Conservation (phyloP, 176 grass and related monocot species). For the Oryza nivara region DNA sequence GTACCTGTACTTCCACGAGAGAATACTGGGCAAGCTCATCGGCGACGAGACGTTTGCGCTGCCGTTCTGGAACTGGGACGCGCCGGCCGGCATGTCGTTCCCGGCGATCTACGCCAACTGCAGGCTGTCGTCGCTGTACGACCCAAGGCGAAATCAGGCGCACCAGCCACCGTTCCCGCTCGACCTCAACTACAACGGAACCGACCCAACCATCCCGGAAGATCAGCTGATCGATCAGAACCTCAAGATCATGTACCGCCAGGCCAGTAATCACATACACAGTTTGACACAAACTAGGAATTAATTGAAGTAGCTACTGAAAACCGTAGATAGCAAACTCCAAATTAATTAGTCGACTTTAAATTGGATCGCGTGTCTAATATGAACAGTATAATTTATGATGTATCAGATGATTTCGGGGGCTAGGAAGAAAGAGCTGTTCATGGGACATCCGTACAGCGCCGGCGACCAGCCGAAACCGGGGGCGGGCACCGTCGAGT, state of each 20-base stretch:
- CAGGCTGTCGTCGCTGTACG: slow-evolving; percentile 49
- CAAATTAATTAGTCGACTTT: background rate
- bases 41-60: too few species aligned
- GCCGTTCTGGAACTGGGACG: too few species aligned
- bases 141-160: slow-evolving; percentile 41
- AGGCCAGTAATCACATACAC: slow-evolving; percentile 32
- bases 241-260: slow-evolving; percentile 73
- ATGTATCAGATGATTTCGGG: slow-evolving; percentile 50
- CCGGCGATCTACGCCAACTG: too few species aligned
- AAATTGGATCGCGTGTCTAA: background rate
- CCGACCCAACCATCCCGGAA: slow-evolving; percentile 32
- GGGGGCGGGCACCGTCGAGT: slow-evolving; percentile 49
- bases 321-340: background rate
- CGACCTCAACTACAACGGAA: slow-evolving; percentile 52
- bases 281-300: too few species aligned
- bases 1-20: too few species aligned
- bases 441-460: slow-evolving; percentile 65
- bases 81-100: too few species aligned
- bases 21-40: too few species aligned
- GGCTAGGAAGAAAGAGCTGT: slow-evolving; percentile 55
- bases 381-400: background rate
- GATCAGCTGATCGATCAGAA: slow-evolving; percentile 54
- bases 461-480: slow-evolving; percentile 55
- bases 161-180: slow-evolving; percentile 56
- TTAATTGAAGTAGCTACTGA: too few species aligned